Conservation (phyloP, 2,329 filamentous ascomycete genomes). For the Fusarium buharicum region DNA sequence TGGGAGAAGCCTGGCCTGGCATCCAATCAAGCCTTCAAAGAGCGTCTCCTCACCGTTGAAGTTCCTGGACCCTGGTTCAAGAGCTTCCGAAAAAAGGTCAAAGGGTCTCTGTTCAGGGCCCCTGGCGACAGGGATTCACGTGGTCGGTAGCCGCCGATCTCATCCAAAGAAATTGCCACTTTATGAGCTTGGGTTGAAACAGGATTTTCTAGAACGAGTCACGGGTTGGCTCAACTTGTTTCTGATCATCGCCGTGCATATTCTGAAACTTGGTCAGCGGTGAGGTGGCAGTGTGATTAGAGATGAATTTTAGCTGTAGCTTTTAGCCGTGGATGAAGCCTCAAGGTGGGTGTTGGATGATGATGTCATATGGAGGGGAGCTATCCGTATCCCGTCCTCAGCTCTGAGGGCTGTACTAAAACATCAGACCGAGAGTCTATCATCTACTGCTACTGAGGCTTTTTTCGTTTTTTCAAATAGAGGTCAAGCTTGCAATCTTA, state of each 20-base stretch:
- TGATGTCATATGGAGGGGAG: conserved; percentile 33
- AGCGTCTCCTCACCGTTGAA: conserved; percentile 17
- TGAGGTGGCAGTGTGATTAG: not conserved
- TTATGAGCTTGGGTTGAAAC: conserved; percentile 32
- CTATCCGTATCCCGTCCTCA: not conserved
- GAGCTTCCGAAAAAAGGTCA: conserved; percentile 18
- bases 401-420: not conserved
- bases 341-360: conserved; percentile 1
- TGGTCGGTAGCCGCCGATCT: conserved; percentile 38
- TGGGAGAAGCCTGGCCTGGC: conserved; percentile 14
- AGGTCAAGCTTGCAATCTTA: conserved; percentile 8
- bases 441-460: too few species aligned
- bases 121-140: conserved; percentile 27
- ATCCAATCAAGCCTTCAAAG: conserved; percentile 37
- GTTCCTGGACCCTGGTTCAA: conserved; percentile 20
- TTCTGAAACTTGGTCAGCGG: conserved; percentile 37
- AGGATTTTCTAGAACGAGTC: conserved; percentile 38
- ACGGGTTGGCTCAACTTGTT: conserved; percentile 22
- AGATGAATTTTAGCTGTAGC: conserved; percentile 1
- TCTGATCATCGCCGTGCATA: conserved; percentile 37
- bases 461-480: not conserved
- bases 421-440: not conserved
- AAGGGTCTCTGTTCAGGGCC: conserved; percentile 26
- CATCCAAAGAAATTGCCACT: conserved; percentile 36
- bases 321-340: conserved; percentile 11